phyloP scores from a whole-genome alignment of 768 basidiomycete genomes.

The Pluteus cervinus region DNA sequence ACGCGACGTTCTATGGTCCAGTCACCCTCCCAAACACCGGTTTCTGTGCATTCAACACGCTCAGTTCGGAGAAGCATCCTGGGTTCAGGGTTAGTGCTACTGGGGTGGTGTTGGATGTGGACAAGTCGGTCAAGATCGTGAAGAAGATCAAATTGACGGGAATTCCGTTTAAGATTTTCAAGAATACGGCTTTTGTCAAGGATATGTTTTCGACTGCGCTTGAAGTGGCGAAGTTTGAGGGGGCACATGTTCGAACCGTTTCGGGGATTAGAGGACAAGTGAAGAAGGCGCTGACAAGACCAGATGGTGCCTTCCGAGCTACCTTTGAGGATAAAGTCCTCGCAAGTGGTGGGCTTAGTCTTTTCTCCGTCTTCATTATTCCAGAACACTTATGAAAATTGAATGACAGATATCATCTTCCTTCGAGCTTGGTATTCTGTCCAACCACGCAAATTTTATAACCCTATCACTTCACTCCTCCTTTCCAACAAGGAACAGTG shows the following conservation, averaged over 20 bases:
- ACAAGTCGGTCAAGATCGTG: slow-evolving; percentile 89
- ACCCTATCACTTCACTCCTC: slow-evolving; percentile 89
- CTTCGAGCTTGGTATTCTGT: slow-evolving; percentile 96
- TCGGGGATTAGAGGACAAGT: slow-evolving; percentile 95
- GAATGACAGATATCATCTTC: slow-evolving; percentile 80
- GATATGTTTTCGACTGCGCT: slow-evolving; percentile 94
- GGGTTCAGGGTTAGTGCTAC: slow-evolving; percentile 91
- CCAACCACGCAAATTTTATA: slow-evolving; percentile 93
- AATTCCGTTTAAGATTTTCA: slow-evolving; percentile 94
- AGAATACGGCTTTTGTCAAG: slow-evolving; percentile 97
- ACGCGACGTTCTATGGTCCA: slow-evolving; percentile 95
- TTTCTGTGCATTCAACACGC: slow-evolving; percentile 93
- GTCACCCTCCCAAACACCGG: slow-evolving; percentile 90
- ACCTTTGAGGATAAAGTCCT: slow-evolving; percentile 98
- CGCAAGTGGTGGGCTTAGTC: slow-evolving; percentile 91
- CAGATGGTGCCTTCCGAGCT: slow-evolving; percentile 92
- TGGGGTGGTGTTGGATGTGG: slow-evolving; percentile 91
- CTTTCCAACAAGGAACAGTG: slow-evolving; percentile 78
- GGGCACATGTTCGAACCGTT: slow-evolving; percentile 93
- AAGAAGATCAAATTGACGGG: slow-evolving; percentile 98
- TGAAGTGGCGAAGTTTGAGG: slow-evolving; percentile 98
- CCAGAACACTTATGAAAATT: slow-evolving; percentile 2
- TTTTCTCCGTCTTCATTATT: slow-evolving; percentile 12
- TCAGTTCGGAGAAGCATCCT: slow-evolving; percentile 53
- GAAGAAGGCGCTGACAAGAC: slow-evolving; percentile 93